phyloP scores from a whole-genome alignment of 768 basidiomycete species.

The Russula brevipes region DNA sequence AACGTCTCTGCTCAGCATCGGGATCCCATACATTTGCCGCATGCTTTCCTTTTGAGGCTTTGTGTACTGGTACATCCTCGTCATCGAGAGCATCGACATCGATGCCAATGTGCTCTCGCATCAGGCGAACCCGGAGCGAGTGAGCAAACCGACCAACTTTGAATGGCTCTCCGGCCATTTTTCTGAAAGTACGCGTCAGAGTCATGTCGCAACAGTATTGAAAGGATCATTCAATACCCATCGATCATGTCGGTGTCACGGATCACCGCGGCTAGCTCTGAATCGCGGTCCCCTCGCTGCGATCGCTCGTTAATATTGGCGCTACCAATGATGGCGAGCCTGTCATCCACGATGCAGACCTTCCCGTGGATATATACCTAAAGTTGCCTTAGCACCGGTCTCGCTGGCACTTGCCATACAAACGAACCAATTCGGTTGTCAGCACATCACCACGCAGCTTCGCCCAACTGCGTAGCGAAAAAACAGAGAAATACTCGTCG shows the following conservation, averaged over 20 bases:
- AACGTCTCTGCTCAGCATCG: slow-evolving; percentile 56
- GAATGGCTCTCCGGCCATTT: slow-evolving; percentile 91
- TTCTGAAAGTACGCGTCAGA: slow-evolving; percentile 40
- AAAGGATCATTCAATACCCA: slow-evolving; percentile 41
- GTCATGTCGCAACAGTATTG: too few species aligned
- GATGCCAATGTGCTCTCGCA: slow-evolving; percentile 94
- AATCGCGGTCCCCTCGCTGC: slow-evolving; percentile 93
- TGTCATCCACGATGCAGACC: slow-evolving; percentile 87
- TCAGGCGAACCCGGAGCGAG: slow-evolving; percentile 84
- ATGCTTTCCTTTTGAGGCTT: slow-evolving; percentile 46
- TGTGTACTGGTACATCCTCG: slow-evolving; percentile 56
- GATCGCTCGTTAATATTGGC: slow-evolving; percentile 98
- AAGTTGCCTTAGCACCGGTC: slow-evolving; percentile 18
- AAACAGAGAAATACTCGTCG: slow-evolving; percentile 85
- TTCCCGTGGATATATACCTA: slow-evolving; percentile 90
- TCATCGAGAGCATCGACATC: slow-evolving; percentile 87
- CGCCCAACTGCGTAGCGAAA: slow-evolving; percentile 89
- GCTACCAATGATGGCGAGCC: slow-evolving; percentile 89
- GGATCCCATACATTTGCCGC: slow-evolving; percentile 69
- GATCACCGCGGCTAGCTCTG: slow-evolving; percentile 88
- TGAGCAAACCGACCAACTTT: slow-evolving; percentile 97
- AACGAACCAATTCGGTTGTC: slow-evolving; percentile 76
- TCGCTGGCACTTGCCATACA: neutral
- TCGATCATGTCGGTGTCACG: slow-evolving; percentile 97
- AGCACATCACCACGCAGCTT: slow-evolving; percentile 79